These are phyloP conservation scores for Dissophora globulifera DNA, from an alignment of 192 early-diverging fungal species.

Conservation along the genomic window DNA sequence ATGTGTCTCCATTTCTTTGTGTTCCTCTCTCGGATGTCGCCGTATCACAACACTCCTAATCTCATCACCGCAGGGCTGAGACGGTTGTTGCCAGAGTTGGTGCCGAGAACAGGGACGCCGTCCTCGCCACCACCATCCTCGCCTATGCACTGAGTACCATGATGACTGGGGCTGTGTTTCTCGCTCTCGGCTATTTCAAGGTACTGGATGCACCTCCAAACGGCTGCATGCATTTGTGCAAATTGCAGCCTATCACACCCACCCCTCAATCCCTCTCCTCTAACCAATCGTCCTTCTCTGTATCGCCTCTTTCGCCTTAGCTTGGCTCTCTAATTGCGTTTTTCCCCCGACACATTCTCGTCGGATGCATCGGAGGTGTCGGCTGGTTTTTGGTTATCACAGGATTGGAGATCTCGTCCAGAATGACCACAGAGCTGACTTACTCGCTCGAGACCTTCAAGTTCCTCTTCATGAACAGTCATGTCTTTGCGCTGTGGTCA, in stretches of 20 bases:
- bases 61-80: slow-evolving; percentile 63
- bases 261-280: too few relatives aligned
- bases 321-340: slow-evolving; percentile 83
- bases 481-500: slow-evolving; percentile 83
- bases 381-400: slow-evolving; percentile 95
- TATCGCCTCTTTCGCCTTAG: slow-evolving; percentile 21
- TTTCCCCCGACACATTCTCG: slow-evolving; percentile 92
- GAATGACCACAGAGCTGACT: slow-evolving; percentile 46
- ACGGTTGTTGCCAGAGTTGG: slow-evolving; percentile 71
- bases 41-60: too few relatives aligned
- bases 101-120: slow-evolving; percentile 66
- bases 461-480: slow-evolving; percentile 70
- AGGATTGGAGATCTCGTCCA: slow-evolving; percentile 84
- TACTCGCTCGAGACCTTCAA: slow-evolving; percentile 69
- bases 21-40: background rate
- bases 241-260: too few relatives aligned
- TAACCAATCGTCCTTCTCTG: too few relatives aligned
- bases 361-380: slow-evolving; percentile 95
- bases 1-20: background rate
- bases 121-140: slow-evolving; percentile 91
- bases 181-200: slow-evolving; percentile 84
- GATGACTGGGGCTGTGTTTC: slow-evolving; percentile 89
- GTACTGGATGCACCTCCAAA: too few relatives aligned
- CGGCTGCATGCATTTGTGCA: too few relatives aligned
- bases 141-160: slow-evolving; percentile 90